Base-by-base conservation (phyloP, 1,284 basidiomycete genomes). In the Pholiota adiposa region DNA sequence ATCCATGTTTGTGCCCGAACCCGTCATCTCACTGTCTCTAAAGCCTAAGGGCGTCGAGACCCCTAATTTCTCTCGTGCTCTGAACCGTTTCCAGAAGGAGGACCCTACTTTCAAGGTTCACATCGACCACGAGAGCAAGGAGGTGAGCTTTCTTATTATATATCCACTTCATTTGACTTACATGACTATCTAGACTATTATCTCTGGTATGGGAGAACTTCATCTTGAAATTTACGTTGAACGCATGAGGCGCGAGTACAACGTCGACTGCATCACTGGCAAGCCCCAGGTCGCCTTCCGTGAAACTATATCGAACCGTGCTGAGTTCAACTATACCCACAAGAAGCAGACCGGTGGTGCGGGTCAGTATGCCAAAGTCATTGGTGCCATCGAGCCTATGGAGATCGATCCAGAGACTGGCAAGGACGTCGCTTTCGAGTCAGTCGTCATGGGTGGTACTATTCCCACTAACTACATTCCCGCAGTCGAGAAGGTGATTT, bases 201-300 rank as follows among this genome's bases (percentile, higher is more conserved):
- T 99, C 64, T 97, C 94, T 33, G 97, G 97, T 18, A 99, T 99
- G 97, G 97, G 97, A 29, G 97, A 99, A 77, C 86, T 99, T 9
- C 97, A 99, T 73, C 86, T 99, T 25, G 97, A 99, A 73, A 98
- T 99, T 71, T 99, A 99, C 78, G 97, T 98, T 63, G 97, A 99
- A 76, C 92, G 97, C 46, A 98, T 99, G 96, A 90, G 89, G 68
- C 90, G 97, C 61, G 97, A 99, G 78, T 99, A 99, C 80, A 94
- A 93, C 64, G 94, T 97, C 25, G 88, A 94, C 34, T 98, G 96
- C 72, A 85, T 88, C 9, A 98, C 97, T 1, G 97, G 97, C 62
- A 97, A 97, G 77, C 97, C 97, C 11, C 91, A 93, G 23, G 97
- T 99, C 48, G 96, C 97, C 1, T 99, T 97, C 85, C 88, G 96